Evolutionary conservation across 202 grass and related monocot species (phyloP).

Genomic region (Zoysia matrella): DNA sequence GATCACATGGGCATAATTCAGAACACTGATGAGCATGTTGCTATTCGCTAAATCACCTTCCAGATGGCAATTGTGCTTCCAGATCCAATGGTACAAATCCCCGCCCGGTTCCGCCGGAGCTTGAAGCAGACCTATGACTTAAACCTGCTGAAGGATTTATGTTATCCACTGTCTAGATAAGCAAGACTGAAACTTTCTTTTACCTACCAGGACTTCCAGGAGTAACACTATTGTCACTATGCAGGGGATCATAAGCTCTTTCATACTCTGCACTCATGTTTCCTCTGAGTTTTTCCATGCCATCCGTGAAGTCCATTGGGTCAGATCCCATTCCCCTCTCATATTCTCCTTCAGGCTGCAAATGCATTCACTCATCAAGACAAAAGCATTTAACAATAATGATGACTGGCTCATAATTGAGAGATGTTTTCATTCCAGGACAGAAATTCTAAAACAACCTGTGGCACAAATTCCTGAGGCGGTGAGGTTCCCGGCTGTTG

Average conservation of each 20-base stretch:
- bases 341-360: constrained; percentile 65
- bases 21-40: constrained; percentile 7
- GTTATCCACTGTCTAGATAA: constrained; percentile 41
- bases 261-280: constrained; percentile 54
- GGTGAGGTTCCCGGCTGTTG: constrained; percentile 46
- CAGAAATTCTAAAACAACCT: constrained; percentile 56
- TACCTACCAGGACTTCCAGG: constrained; percentile 78
- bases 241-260: constrained; percentile 41
- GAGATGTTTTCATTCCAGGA: neutral
- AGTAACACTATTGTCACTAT: constrained; percentile 67
- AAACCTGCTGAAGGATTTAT: constrained; percentile 40
- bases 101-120: constrained; percentile 67
- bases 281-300: constrained; percentile 63
- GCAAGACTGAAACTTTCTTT: constrained; percentile 17
- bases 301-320: constrained; percentile 49
- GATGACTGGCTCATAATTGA: constrained; percentile 15
- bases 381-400: constrained; percentile 11
- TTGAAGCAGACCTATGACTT: constrained; percentile 65
- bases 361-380: constrained; percentile 37
- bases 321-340: constrained; percentile 47
- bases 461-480: constrained; percentile 38
- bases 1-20: constrained; percentile 6
- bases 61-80: constrained; percentile 51
- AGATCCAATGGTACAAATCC: constrained; percentile 49
- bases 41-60: constrained; percentile 52